Conservation (phyloP, 768 basidiomycete species). For the Phanerochaete sordida region DNA sequence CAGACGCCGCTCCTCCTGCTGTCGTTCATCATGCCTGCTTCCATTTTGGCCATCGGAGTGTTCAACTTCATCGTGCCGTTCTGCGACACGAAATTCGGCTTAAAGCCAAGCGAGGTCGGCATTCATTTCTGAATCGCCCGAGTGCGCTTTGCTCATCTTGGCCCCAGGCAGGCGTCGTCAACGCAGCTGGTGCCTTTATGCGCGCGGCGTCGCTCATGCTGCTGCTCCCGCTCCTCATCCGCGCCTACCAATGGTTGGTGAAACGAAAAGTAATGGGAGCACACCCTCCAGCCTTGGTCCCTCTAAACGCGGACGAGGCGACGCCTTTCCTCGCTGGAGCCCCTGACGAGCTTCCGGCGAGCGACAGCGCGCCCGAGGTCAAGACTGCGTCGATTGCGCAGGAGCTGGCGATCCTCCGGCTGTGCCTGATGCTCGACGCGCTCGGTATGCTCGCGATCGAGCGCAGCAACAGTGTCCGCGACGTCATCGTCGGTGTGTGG, state of each 20-base stretch:
- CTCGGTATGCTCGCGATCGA: conserved; percentile 1
- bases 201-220: not conserved
- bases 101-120: not conserved
- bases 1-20: not conserved
- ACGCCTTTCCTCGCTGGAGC: too few species aligned
- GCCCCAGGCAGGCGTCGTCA: not conserved
- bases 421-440: not conserved
- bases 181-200: not conserved
- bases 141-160: not conserved
- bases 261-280: not conserved
- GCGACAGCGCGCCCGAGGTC: not conserved
- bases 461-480: not conserved
- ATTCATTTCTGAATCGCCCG: too few species aligned
- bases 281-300: not conserved
- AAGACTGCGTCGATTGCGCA: not conserved
- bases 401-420: not conserved
- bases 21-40: not conserved
- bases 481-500: not conserved
- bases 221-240: not conserved
- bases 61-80: not conserved
- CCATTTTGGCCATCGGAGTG: conserved; percentile 1
- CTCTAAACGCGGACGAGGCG: not conserved
- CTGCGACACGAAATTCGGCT: not conserved
- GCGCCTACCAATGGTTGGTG: not conserved
- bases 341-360: not conserved